A percentile compares a stretch with the other conserved stretches of the same genome.
These are phyloP conservation scores for Salvia sclarea DNA, from an alignment of 305 asterid genomes.

Conservation along the genomic window DNA sequence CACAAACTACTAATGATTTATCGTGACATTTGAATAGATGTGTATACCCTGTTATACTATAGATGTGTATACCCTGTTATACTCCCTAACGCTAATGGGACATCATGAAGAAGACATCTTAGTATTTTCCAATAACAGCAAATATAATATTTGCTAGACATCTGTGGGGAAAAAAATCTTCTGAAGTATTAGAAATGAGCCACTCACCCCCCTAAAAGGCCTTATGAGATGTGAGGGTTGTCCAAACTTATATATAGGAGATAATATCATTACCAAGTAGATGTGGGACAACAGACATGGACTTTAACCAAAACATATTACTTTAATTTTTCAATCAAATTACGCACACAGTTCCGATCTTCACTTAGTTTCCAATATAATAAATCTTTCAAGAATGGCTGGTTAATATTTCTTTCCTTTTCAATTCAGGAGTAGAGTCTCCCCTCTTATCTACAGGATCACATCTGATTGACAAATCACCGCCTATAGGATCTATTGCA, in stretches of 20 bases:
- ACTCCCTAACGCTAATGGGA: background rate
- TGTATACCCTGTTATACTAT: background rate
- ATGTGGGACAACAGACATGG: no score
- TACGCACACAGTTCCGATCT: background rate
- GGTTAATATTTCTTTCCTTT: slow-evolving; percentile 11
- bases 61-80: background rate
- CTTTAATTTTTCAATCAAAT: background rate
- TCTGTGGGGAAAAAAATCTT: background rate
- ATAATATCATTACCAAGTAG: no score
- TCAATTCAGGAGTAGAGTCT: slow-evolving; percentile 52
- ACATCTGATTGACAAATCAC: slow-evolving; percentile 79
- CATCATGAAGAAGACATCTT: background rate
- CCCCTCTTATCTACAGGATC: slow-evolving; percentile 41
- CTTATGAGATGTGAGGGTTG: no score
- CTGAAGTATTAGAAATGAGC: no score
- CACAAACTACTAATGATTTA: background rate
- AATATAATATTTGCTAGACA: background rate
- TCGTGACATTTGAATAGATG: background rate
- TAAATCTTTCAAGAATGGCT: background rate
- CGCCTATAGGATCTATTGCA: slow-evolving; percentile 85
- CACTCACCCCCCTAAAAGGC: no score
- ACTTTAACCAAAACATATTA: background rate
- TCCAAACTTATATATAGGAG: no score
- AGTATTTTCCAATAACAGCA: background rate
- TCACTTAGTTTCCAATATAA: background rate